Evolutionary conservation across 2,329 filamentous ascomycete species (phyloP).

Genomic region (Cryphonectria parasitica): DNA sequence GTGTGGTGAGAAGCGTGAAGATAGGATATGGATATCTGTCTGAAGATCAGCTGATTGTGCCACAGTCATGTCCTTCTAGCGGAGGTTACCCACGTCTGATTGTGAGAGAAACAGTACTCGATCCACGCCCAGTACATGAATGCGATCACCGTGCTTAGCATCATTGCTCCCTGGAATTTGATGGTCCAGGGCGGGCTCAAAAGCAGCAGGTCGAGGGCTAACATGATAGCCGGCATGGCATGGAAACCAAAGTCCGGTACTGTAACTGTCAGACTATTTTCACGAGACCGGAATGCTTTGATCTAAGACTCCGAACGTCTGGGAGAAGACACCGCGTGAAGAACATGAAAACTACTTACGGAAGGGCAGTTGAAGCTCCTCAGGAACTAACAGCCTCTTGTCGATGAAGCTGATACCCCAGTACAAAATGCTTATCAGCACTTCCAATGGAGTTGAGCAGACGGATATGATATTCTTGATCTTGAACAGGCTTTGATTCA

Average conservation of each 20-base stretch:
- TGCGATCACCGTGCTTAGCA: constrained; percentile 61
- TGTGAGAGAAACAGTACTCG: constrained; percentile 69
- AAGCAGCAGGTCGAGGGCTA: constrained; percentile 68
- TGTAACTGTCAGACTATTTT: not conserved
- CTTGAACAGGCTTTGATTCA: constrained; percentile 61
- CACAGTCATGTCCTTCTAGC: not conserved
- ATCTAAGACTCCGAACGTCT: not conserved
- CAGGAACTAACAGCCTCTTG: constrained; percentile 54
- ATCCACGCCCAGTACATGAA: constrained; percentile 79
- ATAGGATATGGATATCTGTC: constrained; percentile 83
- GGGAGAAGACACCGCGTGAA: not conserved
- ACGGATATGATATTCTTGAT: constrained; percentile 71
- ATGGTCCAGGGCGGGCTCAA: constrained; percentile 76
- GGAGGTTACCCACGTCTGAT: constrained; percentile 59
- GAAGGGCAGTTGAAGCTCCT: constrained; percentile 59
- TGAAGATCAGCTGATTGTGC: constrained; percentile 21
- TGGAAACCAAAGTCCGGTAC: constrained; percentile 68
- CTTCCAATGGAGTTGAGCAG: constrained; percentile 69
- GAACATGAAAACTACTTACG: not conserved
- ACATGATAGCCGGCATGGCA: constrained; percentile 63
- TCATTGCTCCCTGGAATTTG: constrained; percentile 60
- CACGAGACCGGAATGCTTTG: not conserved
- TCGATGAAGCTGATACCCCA: constrained; percentile 69
- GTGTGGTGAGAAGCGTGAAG: constrained; percentile 69
- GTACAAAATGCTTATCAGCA: constrained; percentile 72